A percentile compares a stretch with the other conserved stretches of the same genome.
Conservation (phyloP, 2,329 filamentous ascomycete genomes). For the Intubia oerlemansii region DNA sequence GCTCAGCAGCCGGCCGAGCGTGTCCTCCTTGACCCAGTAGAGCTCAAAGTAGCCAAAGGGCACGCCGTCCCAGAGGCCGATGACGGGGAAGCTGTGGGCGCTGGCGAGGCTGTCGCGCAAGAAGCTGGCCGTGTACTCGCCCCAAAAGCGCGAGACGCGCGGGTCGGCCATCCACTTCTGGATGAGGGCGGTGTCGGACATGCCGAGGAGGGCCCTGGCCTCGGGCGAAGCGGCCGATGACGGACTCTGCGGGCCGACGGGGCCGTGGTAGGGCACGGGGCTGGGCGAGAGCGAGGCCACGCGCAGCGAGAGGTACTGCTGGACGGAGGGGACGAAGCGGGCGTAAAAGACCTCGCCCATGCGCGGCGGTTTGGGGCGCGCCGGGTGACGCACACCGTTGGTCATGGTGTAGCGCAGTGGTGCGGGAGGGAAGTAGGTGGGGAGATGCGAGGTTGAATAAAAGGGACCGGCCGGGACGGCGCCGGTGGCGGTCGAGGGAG, state of each 20-base stretch:
- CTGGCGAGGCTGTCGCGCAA: conserved; percentile 42
- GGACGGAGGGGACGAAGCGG: conserved; percentile 61
- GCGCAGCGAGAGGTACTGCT: conserved; percentile 75
- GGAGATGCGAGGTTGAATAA: conserved; percentile 62
- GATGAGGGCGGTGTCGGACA: conserved; percentile 39
- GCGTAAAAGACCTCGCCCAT: conserved; percentile 87
- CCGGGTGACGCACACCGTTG: conserved; percentile 60
- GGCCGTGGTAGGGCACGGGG: conserved; percentile 42
- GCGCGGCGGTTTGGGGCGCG: conserved; percentile 69
- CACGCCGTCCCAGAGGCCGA: conserved; percentile 84
- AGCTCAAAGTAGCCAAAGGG: conserved; percentile 96
- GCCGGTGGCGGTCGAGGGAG: conserved; percentile 3
- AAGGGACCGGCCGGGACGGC: conserved; percentile 37
- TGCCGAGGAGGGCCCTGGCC: conserved; percentile 17
- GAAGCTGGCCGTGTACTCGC: conserved; percentile 42
- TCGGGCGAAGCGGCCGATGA: no score
- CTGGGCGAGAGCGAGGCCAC: conserved; percentile 50
- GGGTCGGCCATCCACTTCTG: conserved; percentile 78
- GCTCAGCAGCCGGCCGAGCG: conserved; percentile 41
- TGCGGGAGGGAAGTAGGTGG: conserved; percentile 74
- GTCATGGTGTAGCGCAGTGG: conserved; percentile 67
- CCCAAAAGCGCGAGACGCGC: conserved; percentile 74
- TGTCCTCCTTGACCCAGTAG: conserved; percentile 94
- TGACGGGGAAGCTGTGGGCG: conserved; percentile 68
- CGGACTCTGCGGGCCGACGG: conserved; percentile 20